Evolutionary conservation across 129 eudicot genomes (phyloP).

Genomic region (Ambrosia artemisiifolia): DNA sequence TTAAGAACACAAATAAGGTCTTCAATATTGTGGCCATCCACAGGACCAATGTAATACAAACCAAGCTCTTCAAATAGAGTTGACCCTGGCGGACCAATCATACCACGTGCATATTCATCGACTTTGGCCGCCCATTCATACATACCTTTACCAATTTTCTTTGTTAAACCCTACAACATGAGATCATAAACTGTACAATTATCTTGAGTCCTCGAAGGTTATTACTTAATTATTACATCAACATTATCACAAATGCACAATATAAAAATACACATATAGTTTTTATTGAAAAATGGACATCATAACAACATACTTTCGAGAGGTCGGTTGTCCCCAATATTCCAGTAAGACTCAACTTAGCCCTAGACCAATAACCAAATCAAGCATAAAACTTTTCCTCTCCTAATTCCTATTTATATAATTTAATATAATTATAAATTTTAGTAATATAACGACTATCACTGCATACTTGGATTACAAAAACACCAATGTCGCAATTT

Average conservation of each 20-base stretch:
- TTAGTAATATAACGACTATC: not conserved
- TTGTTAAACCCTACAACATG: conserved; percentile 62
- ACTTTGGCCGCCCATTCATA: conserved; percentile 97
- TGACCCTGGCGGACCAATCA: conserved; percentile 92
- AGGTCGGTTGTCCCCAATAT: not conserved
- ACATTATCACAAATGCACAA: conserved; percentile 13
- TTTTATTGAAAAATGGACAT: not conserved
- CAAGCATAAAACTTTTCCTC: not conserved
- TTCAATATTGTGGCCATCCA: conserved; percentile 88
- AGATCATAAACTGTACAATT: conserved; percentile 3
- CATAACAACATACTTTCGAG: not conserved
- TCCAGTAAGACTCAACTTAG: not conserved
- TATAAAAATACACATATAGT: not conserved
- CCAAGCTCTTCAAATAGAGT: conserved; percentile 96
- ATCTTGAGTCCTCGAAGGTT: not conserved
- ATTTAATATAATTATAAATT: not conserved
- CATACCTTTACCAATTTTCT: conserved; percentile 80
- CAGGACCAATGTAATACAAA: conserved; percentile 92
- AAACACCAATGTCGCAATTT: not conserved
- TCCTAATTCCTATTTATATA: no score
- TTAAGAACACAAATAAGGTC: conserved; percentile 79
- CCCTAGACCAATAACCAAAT: not conserved
- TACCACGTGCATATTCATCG: conserved; percentile 91
- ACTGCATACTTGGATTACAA: not conserved
- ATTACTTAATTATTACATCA: not conserved